Evolutionary conservation across 1,284 basidiomycete genomes (phyloP).

Genomic region (Puccinia brachypodii): DNA sequence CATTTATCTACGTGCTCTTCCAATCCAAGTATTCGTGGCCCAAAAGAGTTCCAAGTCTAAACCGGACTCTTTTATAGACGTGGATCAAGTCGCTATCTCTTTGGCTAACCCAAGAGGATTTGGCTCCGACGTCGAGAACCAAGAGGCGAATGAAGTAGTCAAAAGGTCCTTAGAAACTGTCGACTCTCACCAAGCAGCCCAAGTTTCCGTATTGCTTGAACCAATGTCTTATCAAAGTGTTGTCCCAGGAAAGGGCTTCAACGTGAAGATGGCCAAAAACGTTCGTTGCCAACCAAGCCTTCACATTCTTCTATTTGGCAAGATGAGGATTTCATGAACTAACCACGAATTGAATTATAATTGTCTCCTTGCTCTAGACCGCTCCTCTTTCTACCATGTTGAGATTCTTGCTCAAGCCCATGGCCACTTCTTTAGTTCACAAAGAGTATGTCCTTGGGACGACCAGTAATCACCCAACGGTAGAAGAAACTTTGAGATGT

Average conservation of each 20-base stretch:
- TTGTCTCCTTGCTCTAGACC: not conserved
- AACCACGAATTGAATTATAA: not conserved
- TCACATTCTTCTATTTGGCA: not conserved
- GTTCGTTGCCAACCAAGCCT: not conserved
- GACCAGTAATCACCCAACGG: not conserved
- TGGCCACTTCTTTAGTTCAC: not conserved
- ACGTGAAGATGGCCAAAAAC: slow-evolving; percentile 1
- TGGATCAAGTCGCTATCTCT: slow-evolving; percentile 7
- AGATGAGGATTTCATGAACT: not conserved
- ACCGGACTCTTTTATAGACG: slow-evolving; percentile 1
- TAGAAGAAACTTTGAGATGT: slow-evolving; percentile 11
- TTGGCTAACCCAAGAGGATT: slow-evolving; percentile 23
- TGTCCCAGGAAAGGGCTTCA: not conserved
- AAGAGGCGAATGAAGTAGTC: not conserved
- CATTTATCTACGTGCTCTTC: not conserved
- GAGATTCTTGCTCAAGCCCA: slow-evolving; percentile 16
- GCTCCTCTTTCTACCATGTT: not conserved
- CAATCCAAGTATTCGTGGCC: not conserved
- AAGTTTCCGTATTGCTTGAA: slow-evolving; percentile 1
- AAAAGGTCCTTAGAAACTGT: not conserved
- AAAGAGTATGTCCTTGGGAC: slow-evolving; percentile 17
- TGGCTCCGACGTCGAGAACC: not conserved
- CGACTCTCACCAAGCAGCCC: not conserved
- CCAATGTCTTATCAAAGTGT: not conserved
- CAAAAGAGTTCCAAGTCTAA: not conserved